A percentile compares a stretch with the other conserved stretches of the same genome.
Evolutionary conservation across 805 yeast genomes (phyloP).

Genomic region (Yamadazyma sp.): DNA sequence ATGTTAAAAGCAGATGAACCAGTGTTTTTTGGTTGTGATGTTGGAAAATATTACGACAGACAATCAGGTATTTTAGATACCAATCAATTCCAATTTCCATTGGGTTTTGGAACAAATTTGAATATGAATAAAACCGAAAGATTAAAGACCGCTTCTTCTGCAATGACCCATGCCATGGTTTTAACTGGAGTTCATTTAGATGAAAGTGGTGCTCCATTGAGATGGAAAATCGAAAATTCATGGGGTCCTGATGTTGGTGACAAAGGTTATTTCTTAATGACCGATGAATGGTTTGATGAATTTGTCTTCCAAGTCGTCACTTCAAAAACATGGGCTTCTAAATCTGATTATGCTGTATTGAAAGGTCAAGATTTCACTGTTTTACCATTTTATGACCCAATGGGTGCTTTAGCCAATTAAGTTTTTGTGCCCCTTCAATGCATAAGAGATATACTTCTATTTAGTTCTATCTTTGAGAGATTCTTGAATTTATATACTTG

Average conservation of each 20-base stretch:
- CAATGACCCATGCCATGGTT: conserved; percentile 91
- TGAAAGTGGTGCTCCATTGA: conserved; percentile 37
- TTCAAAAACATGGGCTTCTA: conserved; percentile 32
- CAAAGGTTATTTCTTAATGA: conserved; percentile 41
- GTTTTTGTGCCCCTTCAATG: too few relatives aligned
- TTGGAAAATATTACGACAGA: conserved; percentile 71
- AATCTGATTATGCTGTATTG: conserved; percentile 33
- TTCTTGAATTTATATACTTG: too few relatives aligned
- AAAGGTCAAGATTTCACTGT: conserved; percentile 27
- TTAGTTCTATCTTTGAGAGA: too few relatives aligned
- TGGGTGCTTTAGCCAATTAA: conserved; percentile 38
- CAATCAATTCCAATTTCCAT: conserved; percentile 62
- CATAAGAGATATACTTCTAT: too few relatives aligned
- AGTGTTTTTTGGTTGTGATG: conserved; percentile 85
- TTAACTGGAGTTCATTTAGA: conserved; percentile 79
- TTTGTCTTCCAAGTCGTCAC: conserved; percentile 43
- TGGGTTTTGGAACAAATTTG: conserved; percentile 51
- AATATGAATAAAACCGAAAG: conserved; percentile 63
- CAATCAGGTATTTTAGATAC: conserved; percentile 70
- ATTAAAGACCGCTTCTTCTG: conserved; percentile 64
- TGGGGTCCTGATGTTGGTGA: conserved; percentile 43
- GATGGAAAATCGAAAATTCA: conserved; percentile 45
- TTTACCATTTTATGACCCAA: conserved; percentile 41
- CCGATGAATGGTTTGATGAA: conserved; percentile 43
- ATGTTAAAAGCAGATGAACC: conserved; percentile 73